phyloP scores from a whole-genome alignment of 2,329 filamentous ascomycete genomes.

The Phialophora verrucosa region DNA sequence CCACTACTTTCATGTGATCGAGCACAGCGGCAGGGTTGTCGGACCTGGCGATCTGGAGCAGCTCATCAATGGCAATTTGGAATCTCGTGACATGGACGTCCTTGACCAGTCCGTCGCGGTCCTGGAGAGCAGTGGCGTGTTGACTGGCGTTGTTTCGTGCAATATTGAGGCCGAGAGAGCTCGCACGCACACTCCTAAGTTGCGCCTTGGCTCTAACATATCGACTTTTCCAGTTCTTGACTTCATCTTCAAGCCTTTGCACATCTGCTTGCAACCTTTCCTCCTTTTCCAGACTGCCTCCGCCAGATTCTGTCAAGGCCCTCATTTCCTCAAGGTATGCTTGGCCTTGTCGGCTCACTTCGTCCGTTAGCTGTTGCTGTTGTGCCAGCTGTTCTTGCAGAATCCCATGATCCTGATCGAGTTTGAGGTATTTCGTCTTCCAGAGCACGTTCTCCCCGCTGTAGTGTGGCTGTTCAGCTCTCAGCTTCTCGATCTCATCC shows the following conservation, averaged over 20 bases:
- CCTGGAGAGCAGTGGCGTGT: constrained; percentile 71
- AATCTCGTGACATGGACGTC: constrained; percentile 94
- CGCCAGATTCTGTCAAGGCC: constrained; percentile 78
- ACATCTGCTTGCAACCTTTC: constrained; percentile 77
- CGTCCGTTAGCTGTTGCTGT: constrained; percentile 82
- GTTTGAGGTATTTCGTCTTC: constrained; percentile 62
- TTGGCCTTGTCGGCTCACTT: constrained; percentile 83
- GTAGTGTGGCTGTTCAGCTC: constrained; percentile 29
- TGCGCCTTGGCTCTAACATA: constrained; percentile 90
- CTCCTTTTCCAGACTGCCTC: constrained; percentile 79
- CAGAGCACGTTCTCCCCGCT: constrained; percentile 45
- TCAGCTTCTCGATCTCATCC: constrained; percentile 69
- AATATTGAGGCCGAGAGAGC: constrained; percentile 72
- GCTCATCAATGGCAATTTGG: constrained; percentile 90
- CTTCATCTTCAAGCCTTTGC: constrained; percentile 76
- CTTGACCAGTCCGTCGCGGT: constrained; percentile 78
- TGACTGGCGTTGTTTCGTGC: constrained; percentile 48
- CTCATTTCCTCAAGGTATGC: constrained; percentile 90
- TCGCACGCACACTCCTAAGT: constrained; percentile 77
- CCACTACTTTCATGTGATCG: constrained; percentile 84
- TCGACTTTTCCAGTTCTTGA: constrained; percentile 86
- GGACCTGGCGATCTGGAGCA: constrained; percentile 76
- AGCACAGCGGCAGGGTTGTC: constrained; percentile 77
- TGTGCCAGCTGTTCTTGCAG: constrained; percentile 69
- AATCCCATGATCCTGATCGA: constrained; percentile 69